Percentiles rank a stretch among this genome's conserved stretches.
These are phyloP conservation scores for Halophytophthora polymorphica DNA, from an alignment of 352 stramenopile genomes.

Conservation along the genomic window DNA sequence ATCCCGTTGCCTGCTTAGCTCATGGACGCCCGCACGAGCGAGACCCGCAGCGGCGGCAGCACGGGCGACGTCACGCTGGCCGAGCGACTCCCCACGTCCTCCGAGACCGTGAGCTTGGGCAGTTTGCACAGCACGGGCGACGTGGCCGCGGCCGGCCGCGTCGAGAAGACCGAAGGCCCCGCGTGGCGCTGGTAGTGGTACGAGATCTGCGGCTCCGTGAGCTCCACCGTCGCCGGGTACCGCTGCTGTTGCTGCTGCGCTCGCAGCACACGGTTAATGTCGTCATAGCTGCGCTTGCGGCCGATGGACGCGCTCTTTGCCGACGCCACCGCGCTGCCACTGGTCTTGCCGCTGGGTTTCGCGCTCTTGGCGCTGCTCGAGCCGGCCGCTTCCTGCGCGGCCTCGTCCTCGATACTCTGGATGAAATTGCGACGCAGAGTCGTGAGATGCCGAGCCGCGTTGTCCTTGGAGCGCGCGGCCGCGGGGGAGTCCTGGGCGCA, in stretches of 20 bases:
- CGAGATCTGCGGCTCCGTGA: conserved; percentile 30
- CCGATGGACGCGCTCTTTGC: conserved; percentile 10
- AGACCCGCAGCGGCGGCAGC: conserved; percentile 40
- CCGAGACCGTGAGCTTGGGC: conserved; percentile 22
- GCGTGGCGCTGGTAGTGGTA: conserved; percentile 26
- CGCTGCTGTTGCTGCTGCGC: conserved; percentile 17
- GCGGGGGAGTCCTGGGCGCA: conserved; percentile 43
- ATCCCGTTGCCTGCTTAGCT: conserved; percentile 15
- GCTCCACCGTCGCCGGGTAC: conserved; percentile 16
- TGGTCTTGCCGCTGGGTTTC: conserved; percentile 7
- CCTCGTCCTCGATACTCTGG: conserved; percentile 59
- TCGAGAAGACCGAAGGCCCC: conserved; percentile 15
- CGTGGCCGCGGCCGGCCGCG: conserved; percentile 9
- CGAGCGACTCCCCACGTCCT: conserved; percentile 19
- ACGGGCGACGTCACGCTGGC: conserved; percentile 29
- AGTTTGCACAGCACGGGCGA: conserved; percentile 29
- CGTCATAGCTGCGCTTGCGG: conserved; percentile 43
- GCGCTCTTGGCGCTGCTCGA: conserved; percentile 9
- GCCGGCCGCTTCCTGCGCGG: conserved; percentile 19
- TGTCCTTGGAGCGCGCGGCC: conserved; percentile 36
- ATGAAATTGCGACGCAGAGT: conserved; percentile 47
- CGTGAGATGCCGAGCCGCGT: conserved; percentile 35
- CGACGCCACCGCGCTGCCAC: neutral
- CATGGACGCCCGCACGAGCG: conserved; percentile 37
- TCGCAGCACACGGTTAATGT: conserved; percentile 29